Conservation (phyloP, 805 yeast species). For the Monosporozyma unispora region DNA sequence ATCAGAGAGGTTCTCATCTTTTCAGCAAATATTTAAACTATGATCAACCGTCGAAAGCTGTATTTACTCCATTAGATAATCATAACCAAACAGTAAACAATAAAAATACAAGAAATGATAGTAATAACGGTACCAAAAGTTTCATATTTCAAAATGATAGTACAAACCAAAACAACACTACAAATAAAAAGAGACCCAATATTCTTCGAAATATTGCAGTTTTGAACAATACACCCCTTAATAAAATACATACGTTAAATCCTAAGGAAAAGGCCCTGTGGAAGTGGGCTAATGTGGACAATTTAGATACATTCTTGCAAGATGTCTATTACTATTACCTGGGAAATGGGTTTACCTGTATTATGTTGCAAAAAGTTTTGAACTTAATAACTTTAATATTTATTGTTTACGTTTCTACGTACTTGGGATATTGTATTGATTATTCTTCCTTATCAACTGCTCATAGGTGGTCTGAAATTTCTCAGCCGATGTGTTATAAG, state of each 20-base stretch:
- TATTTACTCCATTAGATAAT: not conserved
- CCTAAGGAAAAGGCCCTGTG: constrained; percentile 76
- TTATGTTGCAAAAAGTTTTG: constrained; percentile 53
- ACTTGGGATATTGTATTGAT: constrained; percentile 75
- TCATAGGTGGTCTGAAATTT: constrained; percentile 30
- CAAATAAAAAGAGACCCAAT: constrained; percentile 15
- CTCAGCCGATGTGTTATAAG: constrained; percentile 31
- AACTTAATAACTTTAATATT: constrained; percentile 71
- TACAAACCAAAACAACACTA: not conserved
- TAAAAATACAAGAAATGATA: not conserved
- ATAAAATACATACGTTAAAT: constrained; percentile 37
- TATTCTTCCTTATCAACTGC: constrained; percentile 36
- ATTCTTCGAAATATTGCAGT: constrained; percentile 18
- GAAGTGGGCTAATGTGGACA: constrained; percentile 94
- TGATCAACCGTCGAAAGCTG: not conserved
- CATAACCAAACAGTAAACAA: not conserved
- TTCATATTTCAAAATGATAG: not conserved
- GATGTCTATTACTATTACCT: constrained; percentile 78
- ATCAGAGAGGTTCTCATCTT: not conserved
- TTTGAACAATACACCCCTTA: constrained; percentile 20
- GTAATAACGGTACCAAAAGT: not conserved
- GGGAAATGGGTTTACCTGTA: constrained; percentile 78
- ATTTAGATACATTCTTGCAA: constrained; percentile 75
- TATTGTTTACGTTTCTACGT: constrained; percentile 70
- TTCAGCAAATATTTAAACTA: not conserved